Base-by-base conservation (phyloP, 2,329 filamentous ascomycete species). In the Didymella exigua region DNA sequence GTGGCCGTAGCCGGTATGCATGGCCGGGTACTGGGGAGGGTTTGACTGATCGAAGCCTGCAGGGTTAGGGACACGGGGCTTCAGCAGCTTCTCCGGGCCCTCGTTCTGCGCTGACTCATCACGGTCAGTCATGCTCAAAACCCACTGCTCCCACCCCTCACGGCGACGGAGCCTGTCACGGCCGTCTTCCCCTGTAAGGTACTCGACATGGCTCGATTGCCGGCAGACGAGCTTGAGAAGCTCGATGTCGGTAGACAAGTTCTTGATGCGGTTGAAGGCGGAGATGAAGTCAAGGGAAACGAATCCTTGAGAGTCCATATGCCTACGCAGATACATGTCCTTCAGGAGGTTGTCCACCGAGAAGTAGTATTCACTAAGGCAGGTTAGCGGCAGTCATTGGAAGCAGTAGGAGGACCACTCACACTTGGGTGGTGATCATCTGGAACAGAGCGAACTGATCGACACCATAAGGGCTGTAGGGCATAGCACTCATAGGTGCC, bases 241-340 rank as follows among this genome's bases (percentile, higher is more conserved):
- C 33, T 90, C 86, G 53, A 88, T 78, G 54, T 96, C 88, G 45
- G 85, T 84, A 0, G 88, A 89, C 26, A 96, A 77, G 24, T 84
- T 79, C 75, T 87, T 88, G 71, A 96, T 88, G 55, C 95, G 88
- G 75, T 91, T 91, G 81, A 99, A 99, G n/a, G 82, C 83, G 19
- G 89, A 84, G 64, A 99, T 88, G 54, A 96, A 84, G 29, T 84
- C 82, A 46, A 99, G 78, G 45, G 86, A 87, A 13, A 97, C 93
- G 69, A 93, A 98, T 16, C 95, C 95, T 74, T 98, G 90, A 1
- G 89, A 90, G 72, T 99, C 93, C 95, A 99, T 98, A 66, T 93
- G 88, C 68, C 86, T 87, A 53, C 95, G 88, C 55, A 99, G 82
- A 75, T 87, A 98, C 69, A 90, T 82, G 70, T 99, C 95, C 77